A percentile compares a stretch with the other conserved stretches of the same genome.
Conservation (phyloP, 164 flowering plant species). For the Nymphaea colorata region DNA sequence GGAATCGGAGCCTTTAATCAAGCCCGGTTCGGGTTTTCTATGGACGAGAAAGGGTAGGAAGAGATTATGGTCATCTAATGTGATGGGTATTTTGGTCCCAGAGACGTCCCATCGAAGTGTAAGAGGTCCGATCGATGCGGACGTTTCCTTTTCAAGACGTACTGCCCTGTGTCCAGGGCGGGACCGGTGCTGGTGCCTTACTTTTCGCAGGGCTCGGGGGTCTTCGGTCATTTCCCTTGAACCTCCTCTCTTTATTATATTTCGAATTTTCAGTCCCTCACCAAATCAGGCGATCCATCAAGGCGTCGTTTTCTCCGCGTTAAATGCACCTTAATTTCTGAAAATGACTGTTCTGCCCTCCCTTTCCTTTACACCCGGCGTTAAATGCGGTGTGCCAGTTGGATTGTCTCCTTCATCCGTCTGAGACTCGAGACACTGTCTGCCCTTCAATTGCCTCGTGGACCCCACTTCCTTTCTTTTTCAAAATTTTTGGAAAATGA, state of each 20-base stretch:
- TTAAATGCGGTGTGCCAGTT: not conserved
- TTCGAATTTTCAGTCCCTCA: not conserved
- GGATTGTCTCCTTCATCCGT: not conserved
- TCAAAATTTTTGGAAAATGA: not conserved
- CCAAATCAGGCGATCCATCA: not conserved
- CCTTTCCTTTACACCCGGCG: not conserved
- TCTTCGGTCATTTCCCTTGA: not conserved
- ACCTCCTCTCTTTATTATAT: too few relatives aligned
- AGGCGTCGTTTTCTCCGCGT: not conserved
- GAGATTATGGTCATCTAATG: too few relatives aligned
- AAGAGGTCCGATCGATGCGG: not conserved
- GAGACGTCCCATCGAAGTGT: not conserved
- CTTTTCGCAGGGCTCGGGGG: not conserved
- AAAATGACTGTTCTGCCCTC: not conserved
- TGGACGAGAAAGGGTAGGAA: too few relatives aligned
- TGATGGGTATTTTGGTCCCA: too few relatives aligned
- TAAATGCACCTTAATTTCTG: not conserved
- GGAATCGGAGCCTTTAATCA: not conserved
- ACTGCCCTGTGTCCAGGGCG: not conserved
- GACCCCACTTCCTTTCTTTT: not conserved
- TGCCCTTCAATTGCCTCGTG: not conserved
- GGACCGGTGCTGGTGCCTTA: not conserved
- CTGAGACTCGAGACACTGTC: too few relatives aligned
- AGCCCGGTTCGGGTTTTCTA: too few relatives aligned
- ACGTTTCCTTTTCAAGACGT: not conserved